Evolutionary conservation across 1,139 yeast species (phyloP).

Genomic region (Entelexis paramagnoliae): DNA sequence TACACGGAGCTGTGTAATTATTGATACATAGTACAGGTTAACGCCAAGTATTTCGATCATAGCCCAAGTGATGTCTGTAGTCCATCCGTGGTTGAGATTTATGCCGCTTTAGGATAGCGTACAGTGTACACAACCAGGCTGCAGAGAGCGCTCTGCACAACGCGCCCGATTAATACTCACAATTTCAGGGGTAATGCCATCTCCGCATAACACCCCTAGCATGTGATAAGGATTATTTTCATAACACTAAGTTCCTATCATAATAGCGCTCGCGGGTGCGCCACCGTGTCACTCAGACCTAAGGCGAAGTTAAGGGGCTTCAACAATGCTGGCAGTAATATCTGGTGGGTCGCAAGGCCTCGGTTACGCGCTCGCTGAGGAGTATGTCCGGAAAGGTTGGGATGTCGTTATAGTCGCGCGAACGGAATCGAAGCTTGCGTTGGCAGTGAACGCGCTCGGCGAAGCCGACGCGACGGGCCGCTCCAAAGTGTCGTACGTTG

Average conservation of each 20-base stretch:
- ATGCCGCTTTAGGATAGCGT: too few species aligned
- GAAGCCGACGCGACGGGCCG: constrained; percentile 17
- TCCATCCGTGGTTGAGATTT: too few species aligned
- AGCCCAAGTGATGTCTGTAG: too few species aligned
- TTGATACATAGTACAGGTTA: too few species aligned
- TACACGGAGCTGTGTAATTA: too few species aligned
- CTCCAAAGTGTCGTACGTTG: constrained; percentile 37
- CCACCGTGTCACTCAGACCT: background rate
- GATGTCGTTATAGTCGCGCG: constrained; percentile 67
- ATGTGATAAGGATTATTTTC: background rate
- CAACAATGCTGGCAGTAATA: constrained; percentile 49
- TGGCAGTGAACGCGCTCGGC: constrained; percentile 7
- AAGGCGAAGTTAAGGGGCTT: background rate
- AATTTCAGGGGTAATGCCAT: background rate
- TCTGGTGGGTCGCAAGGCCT: constrained; percentile 96
- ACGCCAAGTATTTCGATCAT: too few species aligned
- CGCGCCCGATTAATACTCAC: background rate
- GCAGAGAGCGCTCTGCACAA: too few species aligned
- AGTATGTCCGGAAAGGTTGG: constrained; percentile 49
- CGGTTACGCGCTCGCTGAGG: constrained; percentile 67
- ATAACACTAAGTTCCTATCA: background rate
- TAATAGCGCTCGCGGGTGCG: background rate
- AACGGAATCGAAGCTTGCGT: constrained; percentile 44
- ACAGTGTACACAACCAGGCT: too few species aligned
- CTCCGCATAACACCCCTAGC: background rate